phyloP scores from a whole-genome alignment of 2,329 filamentous ascomycete species.

The Aureobasidium sp. region DNA sequence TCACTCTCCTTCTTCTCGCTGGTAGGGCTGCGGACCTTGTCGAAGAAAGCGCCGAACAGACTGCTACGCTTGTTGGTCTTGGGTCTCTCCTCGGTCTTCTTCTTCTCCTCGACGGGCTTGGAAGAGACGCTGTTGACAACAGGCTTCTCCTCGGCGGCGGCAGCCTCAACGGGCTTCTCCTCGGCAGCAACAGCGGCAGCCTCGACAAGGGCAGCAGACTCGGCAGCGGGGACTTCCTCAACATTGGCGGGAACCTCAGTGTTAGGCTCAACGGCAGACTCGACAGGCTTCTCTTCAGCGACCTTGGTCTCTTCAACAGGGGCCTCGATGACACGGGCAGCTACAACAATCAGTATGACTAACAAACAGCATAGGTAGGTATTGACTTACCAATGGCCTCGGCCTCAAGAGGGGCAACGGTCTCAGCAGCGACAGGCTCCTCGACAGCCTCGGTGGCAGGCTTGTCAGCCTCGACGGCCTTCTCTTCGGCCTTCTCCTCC shows the following conservation, averaged over 20 bases:
- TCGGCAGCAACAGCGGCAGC: conserved; percentile 17
- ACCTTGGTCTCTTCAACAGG: conserved; percentile 23
- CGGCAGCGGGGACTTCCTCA: conserved; percentile 10
- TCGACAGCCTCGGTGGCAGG: conserved; percentile 32
- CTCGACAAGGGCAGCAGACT: conserved; percentile 5
- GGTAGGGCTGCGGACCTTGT: conserved; percentile 46
- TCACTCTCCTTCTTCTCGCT: conserved; percentile 65
- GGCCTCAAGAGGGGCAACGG: conserved; percentile 24
- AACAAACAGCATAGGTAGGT: conserved; percentile 20
- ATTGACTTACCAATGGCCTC: conserved; percentile 26
- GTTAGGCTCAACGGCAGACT: conserved; percentile 43
- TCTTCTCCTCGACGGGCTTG: conserved; percentile 30
- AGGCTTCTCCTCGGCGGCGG: conserved; percentile 35
- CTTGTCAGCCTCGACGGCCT: conserved; percentile 30
- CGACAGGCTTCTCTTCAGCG: conserved; percentile 22
- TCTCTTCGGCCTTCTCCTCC: conserved; percentile 31
- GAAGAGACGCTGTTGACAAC: conserved; percentile 34
- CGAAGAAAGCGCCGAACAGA: conserved; percentile 65
- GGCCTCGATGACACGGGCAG: conserved; percentile 27
- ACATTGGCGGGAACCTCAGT: conserved; percentile 30
- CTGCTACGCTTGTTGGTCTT: conserved; percentile 78
- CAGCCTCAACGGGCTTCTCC: conserved; percentile 38
- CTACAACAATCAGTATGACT: conserved; percentile 20
- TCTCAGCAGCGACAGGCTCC: conserved; percentile 24
- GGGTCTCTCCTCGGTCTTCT: conserved; percentile 37